Evolutionary conservation across 192 early-diverging fungal species (phyloP), one percentile per base, ranked within the genome.

Genomic region (Backusella luteola): DNA sequence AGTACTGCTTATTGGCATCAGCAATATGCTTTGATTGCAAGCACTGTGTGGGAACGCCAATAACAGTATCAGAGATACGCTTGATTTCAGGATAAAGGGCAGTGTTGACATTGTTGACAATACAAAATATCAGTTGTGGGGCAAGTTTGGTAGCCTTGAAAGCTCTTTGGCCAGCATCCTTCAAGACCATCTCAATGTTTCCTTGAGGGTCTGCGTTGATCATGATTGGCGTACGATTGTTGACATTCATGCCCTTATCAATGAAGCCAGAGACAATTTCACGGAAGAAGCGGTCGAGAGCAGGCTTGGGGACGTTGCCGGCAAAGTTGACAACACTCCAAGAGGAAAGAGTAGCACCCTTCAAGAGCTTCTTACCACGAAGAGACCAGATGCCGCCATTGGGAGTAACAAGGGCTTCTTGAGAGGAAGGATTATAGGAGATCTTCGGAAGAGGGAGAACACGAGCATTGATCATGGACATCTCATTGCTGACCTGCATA

Each of bases 11-110:
- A 80, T 92, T 96, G 23, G 93, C 85, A 26, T 85, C 78, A 78
- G 87, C 86, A 78, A 94, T 87, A 73, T 96, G 90, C 80, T 90
- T 94, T 19, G 89, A 86, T 75, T 94, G 95, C 73, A 98, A 89
- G 82, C 97, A 98, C 84, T 98, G 97, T 34, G 95, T 95, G 0
- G 93, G 90, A 39, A 97, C 81, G 32, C 96, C 96, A 74, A 97
- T 89, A 23, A 94, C 92, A 0, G 95, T 96, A 79, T 98, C 96
- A 36, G 89, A 89, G 29, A 95, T 88, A 34, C 96, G 89, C 87
- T 98, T 98, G 81, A 96, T 92, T 66, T 86, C 91, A 36, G 91
- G 90, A 83, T 98, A 98, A 7, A 95, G 77, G 15, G 90, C 88
- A 68, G 92, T 88, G 73, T 90, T 93, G 39, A 93, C 95, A 80